phyloP scores from a whole-genome alignment of 257 asterid genomes.

The Solanum sejunctum region DNA sequence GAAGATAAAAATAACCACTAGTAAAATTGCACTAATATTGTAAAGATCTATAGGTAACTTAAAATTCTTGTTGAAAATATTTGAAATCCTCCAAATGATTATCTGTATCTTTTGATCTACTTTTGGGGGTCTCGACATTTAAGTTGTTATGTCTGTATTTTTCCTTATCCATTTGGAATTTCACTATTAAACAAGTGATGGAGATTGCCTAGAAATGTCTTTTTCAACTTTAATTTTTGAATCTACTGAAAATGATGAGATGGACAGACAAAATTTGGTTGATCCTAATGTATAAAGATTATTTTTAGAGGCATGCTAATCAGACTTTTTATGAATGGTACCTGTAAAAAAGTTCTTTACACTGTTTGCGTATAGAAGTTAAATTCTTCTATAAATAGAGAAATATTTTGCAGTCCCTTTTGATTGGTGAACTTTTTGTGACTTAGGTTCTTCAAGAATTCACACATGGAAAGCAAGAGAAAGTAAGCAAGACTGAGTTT shows the following conservation, averaged over 20 bases:
- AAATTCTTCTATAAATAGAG: background rate
- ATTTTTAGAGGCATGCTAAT: background rate
- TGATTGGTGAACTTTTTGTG: background rate
- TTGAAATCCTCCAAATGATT: background rate
- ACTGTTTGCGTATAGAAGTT: too few relatives aligned
- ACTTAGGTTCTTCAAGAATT: slow-evolving; percentile 78
- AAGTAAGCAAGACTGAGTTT: slow-evolving; percentile 61
- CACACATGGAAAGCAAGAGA: slow-evolving; percentile 62
- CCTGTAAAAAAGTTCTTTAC: background rate
- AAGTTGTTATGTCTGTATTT: background rate
- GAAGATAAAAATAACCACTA: background rate
- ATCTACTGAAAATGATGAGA: background rate
- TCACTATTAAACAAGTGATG: background rate
- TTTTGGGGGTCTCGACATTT: background rate
- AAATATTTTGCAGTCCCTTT: background rate
- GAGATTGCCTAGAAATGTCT: background rate
- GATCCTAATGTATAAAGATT: background rate
- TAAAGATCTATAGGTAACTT: background rate
- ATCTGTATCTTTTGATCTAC: background rate
- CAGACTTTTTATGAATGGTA: background rate
- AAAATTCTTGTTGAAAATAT: background rate
- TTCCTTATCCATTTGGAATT: background rate
- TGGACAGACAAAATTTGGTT: background rate
- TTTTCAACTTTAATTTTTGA: background rate
- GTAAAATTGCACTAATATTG: background rate